Evolutionary conservation across 2,329 filamentous ascomycete genomes (phyloP).

Genomic region (Claviceps monticola): DNA sequence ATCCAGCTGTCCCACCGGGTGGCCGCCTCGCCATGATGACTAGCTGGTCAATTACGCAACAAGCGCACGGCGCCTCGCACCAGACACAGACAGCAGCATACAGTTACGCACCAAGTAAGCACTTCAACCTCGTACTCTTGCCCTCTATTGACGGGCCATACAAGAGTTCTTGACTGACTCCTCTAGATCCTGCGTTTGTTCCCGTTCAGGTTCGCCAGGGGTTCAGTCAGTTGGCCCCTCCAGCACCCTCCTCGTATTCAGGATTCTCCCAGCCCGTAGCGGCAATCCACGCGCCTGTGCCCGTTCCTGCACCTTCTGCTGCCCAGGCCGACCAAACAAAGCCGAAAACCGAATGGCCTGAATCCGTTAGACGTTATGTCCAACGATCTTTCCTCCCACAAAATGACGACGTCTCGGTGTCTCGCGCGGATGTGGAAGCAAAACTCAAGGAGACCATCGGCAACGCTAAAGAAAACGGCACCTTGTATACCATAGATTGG

Average conservation of each 20-base stretch:
- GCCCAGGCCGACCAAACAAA: slow-evolving; percentile 22
- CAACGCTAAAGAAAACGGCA: slow-evolving; percentile 59
- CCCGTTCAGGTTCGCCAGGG: slow-evolving; percentile 48
- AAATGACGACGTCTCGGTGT: slow-evolving; percentile 50
- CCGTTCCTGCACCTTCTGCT: slow-evolving; percentile 16
- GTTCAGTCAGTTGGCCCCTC: slow-evolving; percentile 33
- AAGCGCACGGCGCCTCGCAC: slow-evolving; percentile 27
- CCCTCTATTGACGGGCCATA: neutral
- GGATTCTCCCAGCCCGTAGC: slow-evolving; percentile 17
- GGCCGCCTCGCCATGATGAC: slow-evolving; percentile 19
- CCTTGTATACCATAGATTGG: slow-evolving; percentile 70
- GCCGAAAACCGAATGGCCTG: slow-evolving; percentile 64
- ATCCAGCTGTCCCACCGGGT: neutral
- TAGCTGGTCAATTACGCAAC: slow-evolving; percentile 23
- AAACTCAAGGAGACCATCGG: slow-evolving; percentile 82
- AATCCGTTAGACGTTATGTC: slow-evolving; percentile 76
- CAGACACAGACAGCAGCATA: slow-evolving; percentile 21
- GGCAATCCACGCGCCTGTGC: slow-evolving; percentile 16
- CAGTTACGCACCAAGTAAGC: slow-evolving; percentile 26
- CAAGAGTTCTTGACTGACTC: slow-evolving; percentile 11
- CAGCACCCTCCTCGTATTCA: slow-evolving; percentile 19
- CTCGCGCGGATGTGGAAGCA: slow-evolving; percentile 59
- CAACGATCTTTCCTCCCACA: slow-evolving; percentile 72
- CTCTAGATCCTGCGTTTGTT: slow-evolving; percentile 42
- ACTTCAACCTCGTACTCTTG: neutral